Conservation (phyloP, 2,329 filamentous ascomycete species). For the Diaporthe citri region DNA sequence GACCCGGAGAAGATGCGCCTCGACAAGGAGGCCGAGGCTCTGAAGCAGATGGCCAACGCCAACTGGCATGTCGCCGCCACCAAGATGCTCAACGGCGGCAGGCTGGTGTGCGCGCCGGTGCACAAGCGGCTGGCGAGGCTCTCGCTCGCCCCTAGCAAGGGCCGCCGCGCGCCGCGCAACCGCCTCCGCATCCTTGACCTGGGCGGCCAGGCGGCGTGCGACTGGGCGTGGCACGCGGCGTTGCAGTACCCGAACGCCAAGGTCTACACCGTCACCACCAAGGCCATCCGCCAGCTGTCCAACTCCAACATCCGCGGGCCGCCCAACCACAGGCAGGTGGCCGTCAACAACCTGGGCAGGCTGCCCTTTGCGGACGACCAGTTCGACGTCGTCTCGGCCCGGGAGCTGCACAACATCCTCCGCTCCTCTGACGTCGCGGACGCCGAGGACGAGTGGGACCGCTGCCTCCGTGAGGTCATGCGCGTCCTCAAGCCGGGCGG, state of each 20-base stretch:
- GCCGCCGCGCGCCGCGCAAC: conserved; percentile 51
- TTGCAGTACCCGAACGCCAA: conserved; percentile 86
- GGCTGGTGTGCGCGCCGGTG: conserved; percentile 73
- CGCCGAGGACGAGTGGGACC: conserved; percentile 86
- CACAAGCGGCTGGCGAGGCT: conserved; percentile 71
- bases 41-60: conserved; percentile 75
- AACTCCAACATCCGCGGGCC: conserved; percentile 86
- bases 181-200: conserved; percentile 80
- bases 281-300: conserved; percentile 76
- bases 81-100: conserved; percentile 74
- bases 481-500: conserved; percentile 94
- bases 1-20: conserved; percentile 73
- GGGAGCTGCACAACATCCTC: conserved; percentile 86
- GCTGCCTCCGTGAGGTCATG: conserved; percentile 86
- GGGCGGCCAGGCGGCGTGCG: conserved; percentile 84
- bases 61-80: conserved; percentile 73
- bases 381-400: conserved; percentile 93
- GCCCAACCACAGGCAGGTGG: conserved; percentile 86
- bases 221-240: conserved; percentile 97
- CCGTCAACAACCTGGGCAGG: conserved; percentile 80
- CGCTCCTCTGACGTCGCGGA: conserved; percentile 75
- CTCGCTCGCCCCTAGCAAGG: conserved; percentile 58
- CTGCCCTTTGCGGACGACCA: conserved; percentile 88
- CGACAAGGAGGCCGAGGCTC: conserved; percentile 85
- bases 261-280: conserved; percentile 88